Percentiles rank a stretch among this genome's conserved stretches.
Evolutionary conservation across 1,284 basidiomycete genomes (phyloP).

Genomic region (Moesziomyces sp.): DNA sequence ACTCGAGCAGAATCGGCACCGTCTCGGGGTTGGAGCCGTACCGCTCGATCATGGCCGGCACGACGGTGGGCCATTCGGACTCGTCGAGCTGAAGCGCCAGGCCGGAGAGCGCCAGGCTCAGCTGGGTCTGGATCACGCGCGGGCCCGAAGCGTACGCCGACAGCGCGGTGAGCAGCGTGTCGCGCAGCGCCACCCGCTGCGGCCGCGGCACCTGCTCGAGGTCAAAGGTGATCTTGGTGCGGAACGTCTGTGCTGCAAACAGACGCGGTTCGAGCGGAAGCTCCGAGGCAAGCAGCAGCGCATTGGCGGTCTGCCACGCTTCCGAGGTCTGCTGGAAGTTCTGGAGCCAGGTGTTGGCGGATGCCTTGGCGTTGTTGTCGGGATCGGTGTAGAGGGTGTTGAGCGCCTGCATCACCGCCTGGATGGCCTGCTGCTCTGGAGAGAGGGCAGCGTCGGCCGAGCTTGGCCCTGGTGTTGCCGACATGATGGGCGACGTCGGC

Average conservation of each 20-base stretch:
- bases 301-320: slow-evolving; percentile 95
- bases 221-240: slow-evolving; percentile 95
- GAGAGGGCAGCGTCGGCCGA: slow-evolving; percentile 8
- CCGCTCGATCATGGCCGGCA: slow-evolving; percentile 82
- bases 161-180: slow-evolving; percentile 85
- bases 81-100: slow-evolving; percentile 88
- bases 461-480: slow-evolving; percentile 22
- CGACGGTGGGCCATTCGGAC: slow-evolving; percentile 79
- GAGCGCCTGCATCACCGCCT: slow-evolving; percentile 70
- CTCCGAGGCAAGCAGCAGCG: slow-evolving; percentile 83
- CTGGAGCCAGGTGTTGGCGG: slow-evolving; percentile 69
- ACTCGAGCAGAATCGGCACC: slow-evolving; percentile 86
- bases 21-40: slow-evolving; percentile 86
- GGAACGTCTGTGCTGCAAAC: slow-evolving; percentile 96
- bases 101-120: slow-evolving; percentile 88
- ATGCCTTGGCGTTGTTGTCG: slow-evolving; percentile 82
- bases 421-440: slow-evolving; percentile 43
- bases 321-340: slow-evolving; percentile 75
- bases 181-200: slow-evolving; percentile 81
- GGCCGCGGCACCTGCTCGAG: slow-evolving; percentile 83
- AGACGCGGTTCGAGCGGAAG: slow-evolving; percentile 84
- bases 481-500: slow-evolving; percentile 11
- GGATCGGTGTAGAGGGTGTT: slow-evolving; percentile 74
- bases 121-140: slow-evolving; percentile 85
- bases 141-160: slow-evolving; percentile 77